Conservation (phyloP, 495 filamentous ascomycete genomes). For the Penicillium subrubescens region DNA sequence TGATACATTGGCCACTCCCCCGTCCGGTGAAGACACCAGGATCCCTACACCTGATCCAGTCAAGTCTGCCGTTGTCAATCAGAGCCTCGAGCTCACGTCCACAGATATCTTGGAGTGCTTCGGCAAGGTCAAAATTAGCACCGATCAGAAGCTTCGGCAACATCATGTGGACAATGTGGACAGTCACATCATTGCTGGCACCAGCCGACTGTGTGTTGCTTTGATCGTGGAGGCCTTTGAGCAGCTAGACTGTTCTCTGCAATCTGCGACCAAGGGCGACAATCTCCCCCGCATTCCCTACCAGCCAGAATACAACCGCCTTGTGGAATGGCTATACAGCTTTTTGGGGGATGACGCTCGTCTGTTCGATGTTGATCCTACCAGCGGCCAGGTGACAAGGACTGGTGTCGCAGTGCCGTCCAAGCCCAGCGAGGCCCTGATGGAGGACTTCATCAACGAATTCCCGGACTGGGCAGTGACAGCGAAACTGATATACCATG, state of each 20-base stretch:
- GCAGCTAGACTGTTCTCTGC: constrained; percentile 38
- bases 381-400: constrained; percentile 34
- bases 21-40: not conserved
- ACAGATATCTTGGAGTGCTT: not conserved
- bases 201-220: constrained; percentile 34
- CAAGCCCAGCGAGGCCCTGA: constrained; percentile 36
- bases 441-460: constrained; percentile 35
- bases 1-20: not conserved
- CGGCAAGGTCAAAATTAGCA: not conserved
- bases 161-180: not conserved
- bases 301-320: constrained; percentile 31
- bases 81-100: not conserved
- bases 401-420: constrained; percentile 36
- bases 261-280: constrained; percentile 34
- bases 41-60: not conserved
- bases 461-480: constrained; percentile 42
- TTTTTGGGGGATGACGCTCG: constrained; percentile 45
- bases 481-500: constrained; percentile 45
- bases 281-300: constrained; percentile 35
- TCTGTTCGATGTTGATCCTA: constrained; percentile 37
- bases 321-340: constrained; percentile 43
- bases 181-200: not conserved
- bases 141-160: not conserved
- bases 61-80: not conserved
- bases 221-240: constrained; percentile 50